phyloP scores from a whole-genome alignment of 768 basidiomycete species.

The Leccinum barrowsii region DNA sequence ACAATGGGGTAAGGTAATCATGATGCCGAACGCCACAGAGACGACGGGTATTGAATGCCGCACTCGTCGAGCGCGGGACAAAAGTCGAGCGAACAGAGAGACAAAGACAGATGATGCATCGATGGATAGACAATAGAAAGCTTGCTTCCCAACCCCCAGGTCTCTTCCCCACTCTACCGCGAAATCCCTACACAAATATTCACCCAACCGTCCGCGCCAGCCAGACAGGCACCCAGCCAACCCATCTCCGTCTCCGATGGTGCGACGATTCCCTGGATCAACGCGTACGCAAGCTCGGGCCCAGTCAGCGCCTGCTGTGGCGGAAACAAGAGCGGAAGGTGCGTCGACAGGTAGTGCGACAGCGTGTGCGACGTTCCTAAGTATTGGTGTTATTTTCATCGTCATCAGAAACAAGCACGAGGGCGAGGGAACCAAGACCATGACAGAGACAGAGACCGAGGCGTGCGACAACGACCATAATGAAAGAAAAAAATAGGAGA shows the following conservation, averaged over 20 bases:
- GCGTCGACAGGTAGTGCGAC: conserved; percentile 58
- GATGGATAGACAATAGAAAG: background rate
- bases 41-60: background rate
- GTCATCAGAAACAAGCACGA: background rate
- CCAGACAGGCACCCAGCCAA: conserved; percentile 90
- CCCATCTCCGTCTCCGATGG: conserved; percentile 89
- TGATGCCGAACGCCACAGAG: background rate
- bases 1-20: background rate
- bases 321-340: conserved; percentile 80
- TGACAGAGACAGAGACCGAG: background rate
- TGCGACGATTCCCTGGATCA: conserved; percentile 80
- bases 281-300: conserved; percentile 63
- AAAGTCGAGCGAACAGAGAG: background rate
- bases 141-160: background rate
- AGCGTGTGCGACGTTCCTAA: conserved; percentile 74
- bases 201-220: conserved; percentile 94
- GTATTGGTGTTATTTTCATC: background rate
- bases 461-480: background rate
- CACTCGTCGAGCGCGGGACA: background rate
- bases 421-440: background rate
- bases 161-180: conserved; percentile 1
- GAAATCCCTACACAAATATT: conserved; percentile 76
- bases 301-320: conserved; percentile 36
- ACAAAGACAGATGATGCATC: background rate
- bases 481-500: background rate